Base-by-base conservation (phyloP, 2,329 filamentous ascomycete genomes). In the Arthrobotrys musiformis region DNA sequence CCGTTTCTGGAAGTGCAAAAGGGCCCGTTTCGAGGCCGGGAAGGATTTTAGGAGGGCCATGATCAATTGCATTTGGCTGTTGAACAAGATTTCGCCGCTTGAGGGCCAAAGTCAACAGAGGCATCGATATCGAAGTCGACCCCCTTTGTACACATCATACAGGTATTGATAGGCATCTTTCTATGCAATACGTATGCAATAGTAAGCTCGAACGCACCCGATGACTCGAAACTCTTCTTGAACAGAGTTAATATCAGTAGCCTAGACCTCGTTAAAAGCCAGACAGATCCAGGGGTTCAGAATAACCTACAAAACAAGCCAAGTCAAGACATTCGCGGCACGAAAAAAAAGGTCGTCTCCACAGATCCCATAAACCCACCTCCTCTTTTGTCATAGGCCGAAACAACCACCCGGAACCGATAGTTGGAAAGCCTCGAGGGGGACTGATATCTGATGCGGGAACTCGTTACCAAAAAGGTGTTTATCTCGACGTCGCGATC, bases 341-440 rank as follows among this genome's bases (percentile, higher is more conserved):
- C 33, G 28, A 22, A 37, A 58, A 58, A 58, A 37, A 28, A 17
- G 52, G 54, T 58, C 54, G 30, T 58, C 54, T 58, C 54, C 54
- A 58, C 54, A 58, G 54, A 58, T 58, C 40, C 33, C 54, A 40
- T 1, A 37, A 58, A 37, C 54, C 54, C 54, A 40, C 54, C 11
- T 37, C 19, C n/a, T 33, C 13, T 58, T 58, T 26, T 33, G 54
- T 58, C 54, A 58, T 58, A 40, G 19, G 30, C n/a, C 8, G 19
- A 40, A 40, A 26, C 13, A 37, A 4, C 54, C 50, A 37, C 11
- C 50, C 28, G 30, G 17, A 24, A 26, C 11, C 54, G 19, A 37
- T 24, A 40, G 30, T 11, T 35, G 11, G 30, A 35, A 48, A 58
- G 26, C 33, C 40, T 42, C 40, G 5, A 35, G 13, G n/a, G 17